A percentile compares a stretch with the other conserved stretches of the same genome.
phyloP scores from a whole-genome alignment of 164 flowering plant species.

The Sedum album region DNA sequence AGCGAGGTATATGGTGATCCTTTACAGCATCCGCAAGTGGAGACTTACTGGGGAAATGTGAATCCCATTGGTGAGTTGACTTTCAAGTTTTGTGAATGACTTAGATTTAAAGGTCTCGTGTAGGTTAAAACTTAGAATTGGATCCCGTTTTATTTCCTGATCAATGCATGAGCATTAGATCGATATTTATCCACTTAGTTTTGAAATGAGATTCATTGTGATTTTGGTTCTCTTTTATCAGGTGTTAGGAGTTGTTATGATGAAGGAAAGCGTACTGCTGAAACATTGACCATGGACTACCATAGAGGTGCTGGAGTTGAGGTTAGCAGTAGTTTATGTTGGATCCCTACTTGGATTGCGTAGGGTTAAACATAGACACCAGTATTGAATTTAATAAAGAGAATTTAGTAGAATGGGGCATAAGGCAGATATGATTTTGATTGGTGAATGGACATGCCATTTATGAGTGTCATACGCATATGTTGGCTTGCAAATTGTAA shows the following conservation, averaged over 20 bases:
- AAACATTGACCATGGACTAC: conserved; percentile 81
- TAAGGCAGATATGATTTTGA: not conserved
- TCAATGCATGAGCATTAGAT: not conserved
- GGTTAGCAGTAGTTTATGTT: conserved; percentile 8
- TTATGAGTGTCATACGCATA: not conserved
- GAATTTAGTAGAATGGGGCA: not conserved
- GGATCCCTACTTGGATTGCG: not conserved
- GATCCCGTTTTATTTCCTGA: not conserved
- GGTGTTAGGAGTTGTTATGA: conserved; percentile 93
- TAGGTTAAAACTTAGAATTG: not conserved
- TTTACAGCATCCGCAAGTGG: conserved; percentile 42
- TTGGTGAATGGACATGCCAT: not conserved
- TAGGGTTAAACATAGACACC: not conserved
- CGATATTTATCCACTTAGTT: not conserved
- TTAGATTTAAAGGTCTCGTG: not conserved
- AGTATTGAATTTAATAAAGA: not conserved
- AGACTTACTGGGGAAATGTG: conserved; percentile 89
- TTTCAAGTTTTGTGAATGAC: not conserved
- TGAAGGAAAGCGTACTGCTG: conserved; percentile 83
- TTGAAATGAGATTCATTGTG: not conserved
- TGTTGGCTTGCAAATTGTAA: not conserved
- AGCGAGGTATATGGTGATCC: conserved; percentile 99
- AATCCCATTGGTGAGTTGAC: conserved; percentile 73
- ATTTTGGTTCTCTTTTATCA: conserved; percentile 21
- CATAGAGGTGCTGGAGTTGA: conserved; percentile 85